These are phyloP conservation scores for Pythium periplocum DNA, from an alignment of 352 stramenopile species.

Conservation along the genomic window DNA sequence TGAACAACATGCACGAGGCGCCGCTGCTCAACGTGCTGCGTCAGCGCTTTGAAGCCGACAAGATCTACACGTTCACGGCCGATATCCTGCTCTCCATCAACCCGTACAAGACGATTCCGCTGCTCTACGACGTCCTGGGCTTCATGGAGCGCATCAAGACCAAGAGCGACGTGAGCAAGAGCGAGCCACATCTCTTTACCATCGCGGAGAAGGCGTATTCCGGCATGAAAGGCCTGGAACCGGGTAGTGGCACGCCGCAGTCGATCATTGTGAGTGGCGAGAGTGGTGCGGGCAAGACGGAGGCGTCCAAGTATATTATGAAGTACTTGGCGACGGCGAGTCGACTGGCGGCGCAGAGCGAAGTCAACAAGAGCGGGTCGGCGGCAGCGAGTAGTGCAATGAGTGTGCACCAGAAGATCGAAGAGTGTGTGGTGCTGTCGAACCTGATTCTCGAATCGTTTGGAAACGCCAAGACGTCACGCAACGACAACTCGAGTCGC, in stretches of 20 bases:
- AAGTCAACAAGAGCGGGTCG: constrained; percentile 4
- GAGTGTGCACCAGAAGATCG: constrained; percentile 68
- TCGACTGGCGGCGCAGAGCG: constrained; percentile 33
- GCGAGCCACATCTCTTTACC: constrained; percentile 63
- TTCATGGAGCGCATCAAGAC: constrained; percentile 54
- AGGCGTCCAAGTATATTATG: constrained; percentile 93
- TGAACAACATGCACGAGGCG: constrained; percentile 90
- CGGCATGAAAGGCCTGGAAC: constrained; percentile 56
- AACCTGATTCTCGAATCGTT: constrained; percentile 84
- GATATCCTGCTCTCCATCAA: constrained; percentile 84
- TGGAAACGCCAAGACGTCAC: constrained; percentile 77
- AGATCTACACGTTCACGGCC: constrained; percentile 86
- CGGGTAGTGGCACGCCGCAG: constrained; percentile 65
- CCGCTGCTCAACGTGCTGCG: constrained; percentile 74
- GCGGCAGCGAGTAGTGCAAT: constrained; percentile 9
- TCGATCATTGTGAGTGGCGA: constrained; percentile 94
- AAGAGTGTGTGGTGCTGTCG: constrained; percentile 76
- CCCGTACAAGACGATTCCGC: constrained; percentile 82
- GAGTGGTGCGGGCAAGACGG: constrained; percentile 91
- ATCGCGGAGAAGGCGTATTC: constrained; percentile 77
- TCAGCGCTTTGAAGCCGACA: constrained; percentile 71
- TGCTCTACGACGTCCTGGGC: constrained; percentile 73
- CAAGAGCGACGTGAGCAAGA: constrained; percentile 6
- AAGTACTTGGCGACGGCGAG: constrained; percentile 81
- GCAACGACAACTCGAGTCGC: constrained; percentile 88